Base-by-base conservation (phyloP, 305 asterid species). In the Fraxinus baroniana region DNA sequence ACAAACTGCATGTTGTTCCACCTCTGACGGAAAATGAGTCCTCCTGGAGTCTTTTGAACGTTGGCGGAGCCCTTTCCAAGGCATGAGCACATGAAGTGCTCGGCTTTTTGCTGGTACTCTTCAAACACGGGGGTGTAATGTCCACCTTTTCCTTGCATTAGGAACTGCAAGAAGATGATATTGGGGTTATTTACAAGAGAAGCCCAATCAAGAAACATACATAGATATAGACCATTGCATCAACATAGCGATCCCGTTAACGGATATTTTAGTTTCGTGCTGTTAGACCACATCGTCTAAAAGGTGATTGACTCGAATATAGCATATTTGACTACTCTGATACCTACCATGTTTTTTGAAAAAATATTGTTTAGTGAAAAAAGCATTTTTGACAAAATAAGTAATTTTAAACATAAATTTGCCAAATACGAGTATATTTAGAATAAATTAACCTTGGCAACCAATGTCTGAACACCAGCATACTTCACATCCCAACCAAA, bases 1-100 rank as follows among this genome's bases (percentile, higher is more conserved):
- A 94, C 99, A 90, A 94, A 96, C 88, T 96, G 98, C 98, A 96
- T 82, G 84, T 96, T 96, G 92, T 96, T 96, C 99, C 99, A 96
- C 73, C 95, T 89, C 87, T 96, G 99, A 32, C 94, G 87, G 91
- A 85, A 94, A 81, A 94, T 92, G 60, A 94, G 97, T 76, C 99
- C 99, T 68, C 93, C 98, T 0, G 99, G 98, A 28, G 99, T 96
- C 80, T 81, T 93, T 64, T 91, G 99, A 5, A 91, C 94, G 73
- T 96, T 96, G 57, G 92, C 92, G 26, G 52, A 84, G 77, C 99
- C 93, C 80, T 96, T 94, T 28, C 98, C 99, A 6, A 96, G 90
- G 83, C 97, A 92, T 2, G 99, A 90, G 74, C 99, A 96, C 99
- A 96, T 92, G 90, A 94, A 96, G 80, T 81, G 89, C 85, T 96